Evolutionary conservation across 1,284 basidiomycete species (phyloP), one percentile per base, ranked within the genome.

Genomic region (Macrocystidia cucumis): DNA sequence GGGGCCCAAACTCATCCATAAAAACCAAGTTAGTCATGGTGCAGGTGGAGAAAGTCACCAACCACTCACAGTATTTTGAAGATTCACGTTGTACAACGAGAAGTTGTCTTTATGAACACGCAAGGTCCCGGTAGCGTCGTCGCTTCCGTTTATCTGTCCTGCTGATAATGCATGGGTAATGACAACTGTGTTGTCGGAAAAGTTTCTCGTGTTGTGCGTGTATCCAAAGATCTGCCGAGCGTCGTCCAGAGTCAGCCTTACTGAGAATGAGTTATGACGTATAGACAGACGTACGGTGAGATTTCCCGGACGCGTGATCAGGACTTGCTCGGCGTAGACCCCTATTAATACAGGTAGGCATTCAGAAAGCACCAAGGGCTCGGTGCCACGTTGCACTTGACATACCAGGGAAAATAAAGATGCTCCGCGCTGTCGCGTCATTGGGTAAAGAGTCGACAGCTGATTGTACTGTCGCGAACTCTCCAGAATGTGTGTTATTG

Each of bases 281-380:
- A 3, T 9, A 11, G 8, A 11, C 13, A 14, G 7, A 35, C 40
- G 20, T 40, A 54, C 56, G 3, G 51, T 57, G 13, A 53, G 33
- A 12, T 44, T 40, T 4, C 56, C 56, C 2, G 43, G 29, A 12
- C 55, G 51, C 9, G 51, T 48, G 26, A 59, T 47, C 27, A 43
- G 49, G 3, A 60, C 55, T 38, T 57, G 55, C 35, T 55, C 57
- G n/a, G 19, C 41, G 43, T 60, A 60, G 1, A 49, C 51, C 3
- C 52, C 51, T 45, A 35, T 28, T 6, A 5, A 12, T 1, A 29
- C 22, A 17, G 34, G 11, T 18, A 27, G 11, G 33, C n/a, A n/a
- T n/a, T n/a, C n/a, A n/a, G n/a, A n/a, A 25, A 25, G 8, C 8
- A 25, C 12, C 8, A 25, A 8, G 23, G 12, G 12, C 11, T 17